Base-by-base conservation (phyloP, 2,329 filamentous ascomycete genomes). In the Cordyceps cateniannulata region DNA sequence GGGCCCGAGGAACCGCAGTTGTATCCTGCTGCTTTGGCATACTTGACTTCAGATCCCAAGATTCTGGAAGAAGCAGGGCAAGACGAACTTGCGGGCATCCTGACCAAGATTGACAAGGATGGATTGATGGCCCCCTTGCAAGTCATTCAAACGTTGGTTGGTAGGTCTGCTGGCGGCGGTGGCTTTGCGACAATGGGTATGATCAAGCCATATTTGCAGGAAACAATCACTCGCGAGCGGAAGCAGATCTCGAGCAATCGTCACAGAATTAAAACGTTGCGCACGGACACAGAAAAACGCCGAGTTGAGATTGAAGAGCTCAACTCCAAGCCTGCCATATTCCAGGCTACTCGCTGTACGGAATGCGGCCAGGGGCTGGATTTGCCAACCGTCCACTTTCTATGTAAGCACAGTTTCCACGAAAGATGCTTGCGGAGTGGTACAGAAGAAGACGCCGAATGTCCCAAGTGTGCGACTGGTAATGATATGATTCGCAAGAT, bases 331-430 rank as follows among this genome's bases (percentile, higher is more conserved):
- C 93, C 95, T 0, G 86, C 88, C 22, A 89, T 96, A 1, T 98
- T 99, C 79, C 91, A 96, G 72, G 87, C 92, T 0, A 93, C 92
- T 38, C 85, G 95, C 56, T 99, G 95, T 72, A 87, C 89, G 29
- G 87, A 89, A 56, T 99, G 95, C 72, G 86, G 85, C 18, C 83
- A 86, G 42, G 81, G 85, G 27, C 81, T 98, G 20, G 93, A 97
- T 65, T 79, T 98, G 14, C 95, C 95, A 0, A 90, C 88, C 0
- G 93, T 99, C 52, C 95, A 99, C 71, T 99, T 99, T 72, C 76
- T 99, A 64, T 99, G 95, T 78, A 96, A 96, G 73, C 95, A 99
- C 73, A 93, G 88, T 63, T 99, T 97, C 79, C 95, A 99, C 71
- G 91, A 96, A 76, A 83, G 90, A 50, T 99, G 93, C 73, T 77